These are phyloP conservation scores for Epichloe uncinata DNA, from an alignment of 2,329 filamentous ascomycete species.

Conservation along the genomic window DNA sequence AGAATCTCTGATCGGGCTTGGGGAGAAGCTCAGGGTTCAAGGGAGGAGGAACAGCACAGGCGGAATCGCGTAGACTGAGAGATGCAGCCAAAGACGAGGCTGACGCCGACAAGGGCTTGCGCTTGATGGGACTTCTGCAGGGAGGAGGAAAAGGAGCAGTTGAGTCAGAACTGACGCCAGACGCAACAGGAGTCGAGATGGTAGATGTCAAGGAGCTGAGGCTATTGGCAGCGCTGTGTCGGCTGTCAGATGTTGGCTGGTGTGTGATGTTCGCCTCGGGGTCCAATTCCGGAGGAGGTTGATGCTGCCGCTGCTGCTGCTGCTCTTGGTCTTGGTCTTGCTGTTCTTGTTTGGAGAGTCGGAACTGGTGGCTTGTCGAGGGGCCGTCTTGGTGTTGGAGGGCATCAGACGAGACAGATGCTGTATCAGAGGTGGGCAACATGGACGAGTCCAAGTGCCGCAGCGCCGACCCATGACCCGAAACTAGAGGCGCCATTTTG, in stretches of 20 bases:
- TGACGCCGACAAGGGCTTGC: constrained; percentile 46
- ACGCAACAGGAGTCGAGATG: constrained; percentile 2
- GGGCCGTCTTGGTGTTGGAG: constrained; percentile 4
- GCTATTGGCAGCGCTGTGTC: constrained; percentile 3
- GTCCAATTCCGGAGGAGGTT: not conserved
- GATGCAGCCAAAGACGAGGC: constrained; percentile 36
- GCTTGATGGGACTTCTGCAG: constrained; percentile 31
- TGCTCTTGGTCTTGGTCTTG: not conserved
- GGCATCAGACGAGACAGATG: constrained; percentile 25
- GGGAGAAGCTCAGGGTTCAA: constrained; percentile 25
- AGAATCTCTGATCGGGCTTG: constrained; percentile 39
- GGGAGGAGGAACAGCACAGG: constrained; percentile 7
- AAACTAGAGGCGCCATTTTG: constrained; percentile 13
- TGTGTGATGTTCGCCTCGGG: not conserved
- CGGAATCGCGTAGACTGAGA: constrained; percentile 10
- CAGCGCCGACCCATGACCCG: constrained; percentile 1
- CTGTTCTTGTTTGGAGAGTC: not conserved
- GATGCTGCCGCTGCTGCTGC: not conserved
- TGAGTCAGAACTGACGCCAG: constrained; percentile 2
- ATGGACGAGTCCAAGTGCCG: constrained; percentile 4
- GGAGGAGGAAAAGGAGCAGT: constrained; percentile 7
- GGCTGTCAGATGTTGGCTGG: constrained; percentile 1
- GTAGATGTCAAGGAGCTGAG: constrained; percentile 4
- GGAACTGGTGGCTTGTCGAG: constrained; percentile 3
- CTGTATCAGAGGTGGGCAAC: constrained; percentile 21